These are phyloP conservation scores for Annona cherimola DNA, from an alignment of 164 flowering plant genomes.

Conservation along the genomic window DNA sequence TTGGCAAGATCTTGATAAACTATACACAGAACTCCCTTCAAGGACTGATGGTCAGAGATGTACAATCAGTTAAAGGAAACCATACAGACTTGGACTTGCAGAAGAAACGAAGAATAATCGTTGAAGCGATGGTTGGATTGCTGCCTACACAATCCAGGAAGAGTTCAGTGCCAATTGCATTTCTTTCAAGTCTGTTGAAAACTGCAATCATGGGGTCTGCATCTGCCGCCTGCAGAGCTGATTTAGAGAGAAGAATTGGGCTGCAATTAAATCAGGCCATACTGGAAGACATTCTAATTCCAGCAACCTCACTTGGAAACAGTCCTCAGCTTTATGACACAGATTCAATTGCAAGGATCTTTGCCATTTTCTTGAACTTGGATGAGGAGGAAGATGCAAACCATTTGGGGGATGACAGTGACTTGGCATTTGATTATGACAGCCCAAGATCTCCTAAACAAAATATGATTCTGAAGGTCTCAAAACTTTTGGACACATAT, in stretches of 20 bases:
- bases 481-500: slow-evolving; percentile 77
- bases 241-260: slow-evolving; percentile 85
- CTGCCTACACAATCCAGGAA: slow-evolving; percentile 84
- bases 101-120: slow-evolving; percentile 68
- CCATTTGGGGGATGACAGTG: slow-evolving; percentile 51
- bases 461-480: slow-evolving; percentile 75
- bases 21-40: slow-evolving; percentile 79
- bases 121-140: slow-evolving; percentile 66
- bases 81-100: slow-evolving; percentile 52
- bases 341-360: slow-evolving; percentile 71
- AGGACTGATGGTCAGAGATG: slow-evolving; percentile 51
- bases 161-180: slow-evolving; percentile 79
- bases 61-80: slow-evolving; percentile 45
- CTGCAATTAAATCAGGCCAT: slow-evolving; percentile 93
- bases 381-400: slow-evolving; percentile 82
- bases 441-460: slow-evolving; percentile 90
- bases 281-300: slow-evolving; percentile 90
- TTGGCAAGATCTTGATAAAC: slow-evolving; percentile 67
- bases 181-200: slow-evolving; percentile 81
- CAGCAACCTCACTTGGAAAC: slow-evolving; percentile 52
- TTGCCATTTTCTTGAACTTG: slow-evolving; percentile 74
- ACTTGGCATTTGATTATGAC: slow-evolving; percentile 71
- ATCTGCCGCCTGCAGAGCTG: slow-evolving; percentile 64
- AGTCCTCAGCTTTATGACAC: slow-evolving; percentile 63
- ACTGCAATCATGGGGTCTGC: slow-evolving; percentile 58